phyloP scores from a whole-genome alignment of 129 eudicot genomes.

The Smallanthus sonchifolius region DNA sequence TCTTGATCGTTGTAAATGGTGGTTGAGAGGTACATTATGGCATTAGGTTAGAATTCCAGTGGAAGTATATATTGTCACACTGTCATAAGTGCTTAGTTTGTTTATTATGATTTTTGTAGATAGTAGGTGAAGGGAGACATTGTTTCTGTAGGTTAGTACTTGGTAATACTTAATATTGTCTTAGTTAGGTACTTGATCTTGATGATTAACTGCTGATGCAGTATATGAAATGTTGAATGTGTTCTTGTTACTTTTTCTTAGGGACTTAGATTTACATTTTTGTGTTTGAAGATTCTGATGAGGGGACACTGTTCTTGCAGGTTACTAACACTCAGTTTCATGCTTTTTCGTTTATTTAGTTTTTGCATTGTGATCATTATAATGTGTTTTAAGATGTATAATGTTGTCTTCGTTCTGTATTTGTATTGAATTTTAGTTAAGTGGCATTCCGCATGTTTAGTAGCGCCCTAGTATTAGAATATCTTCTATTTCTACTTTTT shows the following conservation, averaged over 20 bases:
- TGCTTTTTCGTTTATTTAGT: neutral
- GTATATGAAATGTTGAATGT: neutral
- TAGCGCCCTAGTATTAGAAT: neutral
- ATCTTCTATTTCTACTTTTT: neutral
- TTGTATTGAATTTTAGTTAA: neutral
- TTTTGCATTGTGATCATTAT: conserved; percentile 5
- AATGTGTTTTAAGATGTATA: conserved; percentile 1
- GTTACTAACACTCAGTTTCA: neutral
- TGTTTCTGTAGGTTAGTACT: conserved; percentile 11
- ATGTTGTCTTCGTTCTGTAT: neutral
- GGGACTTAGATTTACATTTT: neutral
- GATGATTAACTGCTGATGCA: conserved; percentile 1
- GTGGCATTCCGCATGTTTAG: neutral
- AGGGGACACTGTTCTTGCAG: conserved; percentile 1
- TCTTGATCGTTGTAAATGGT: conserved; percentile 1
- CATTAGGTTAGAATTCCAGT: neutral
- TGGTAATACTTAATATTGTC: conserved; percentile 1
- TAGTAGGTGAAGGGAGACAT: conserved; percentile 3
- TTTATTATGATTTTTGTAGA: neutral
- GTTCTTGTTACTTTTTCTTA: neutral
- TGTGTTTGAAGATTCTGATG: conserved; percentile 4
- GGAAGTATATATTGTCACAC: neutral
- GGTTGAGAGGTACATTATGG: conserved; percentile 10
- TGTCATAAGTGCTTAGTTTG: neutral
- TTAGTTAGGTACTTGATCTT: conserved; percentile 8